These are phyloP conservation scores for Ophiostoma fasciatum DNA, from an alignment of 2,329 filamentous ascomycete genomes.

Conservation along the genomic window DNA sequence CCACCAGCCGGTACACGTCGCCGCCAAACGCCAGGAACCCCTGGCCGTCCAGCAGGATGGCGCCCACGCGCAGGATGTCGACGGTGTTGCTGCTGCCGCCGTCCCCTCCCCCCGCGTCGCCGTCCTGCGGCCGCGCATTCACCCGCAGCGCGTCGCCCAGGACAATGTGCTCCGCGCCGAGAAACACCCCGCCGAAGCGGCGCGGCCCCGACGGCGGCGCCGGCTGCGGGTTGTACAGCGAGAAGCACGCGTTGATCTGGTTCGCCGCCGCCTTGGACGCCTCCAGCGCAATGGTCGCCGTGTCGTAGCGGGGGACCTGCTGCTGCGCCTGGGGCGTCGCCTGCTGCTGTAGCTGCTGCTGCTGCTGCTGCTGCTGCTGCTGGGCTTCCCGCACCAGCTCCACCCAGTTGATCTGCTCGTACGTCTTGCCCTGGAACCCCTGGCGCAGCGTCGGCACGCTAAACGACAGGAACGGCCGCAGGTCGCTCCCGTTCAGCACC, in stretches of 20 bases:
- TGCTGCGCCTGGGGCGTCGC: constrained; percentile 1
- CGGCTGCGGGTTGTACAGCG: constrained; percentile 17
- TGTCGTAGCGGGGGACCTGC: constrained; percentile 1
- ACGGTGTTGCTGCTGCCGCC: no score
- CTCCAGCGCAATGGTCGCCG: constrained; percentile 17
- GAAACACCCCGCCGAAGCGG: constrained; percentile 19
- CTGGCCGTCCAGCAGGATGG: constrained; percentile 14
- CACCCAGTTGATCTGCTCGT: constrained; percentile 18
- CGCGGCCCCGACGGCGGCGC: constrained; percentile 11
- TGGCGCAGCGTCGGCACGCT: constrained; percentile 19
- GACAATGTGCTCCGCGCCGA: constrained; percentile 22
- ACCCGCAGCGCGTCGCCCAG: constrained; percentile 21
- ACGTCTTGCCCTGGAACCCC: constrained; percentile 15
- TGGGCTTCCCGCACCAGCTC: constrained; percentile 11
- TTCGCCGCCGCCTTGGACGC: constrained; percentile 23
- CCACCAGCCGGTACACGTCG: constrained; percentile 15
- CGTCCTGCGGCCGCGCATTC: constrained; percentile 6
- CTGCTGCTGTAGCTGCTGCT: constrained; percentile 8
- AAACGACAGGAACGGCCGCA: constrained; percentile 24
- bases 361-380: constrained; percentile 8
- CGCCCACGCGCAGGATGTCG: constrained; percentile 17
- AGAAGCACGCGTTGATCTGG: constrained; percentile 21
- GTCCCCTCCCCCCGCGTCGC: no score
- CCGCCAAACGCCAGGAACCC: constrained; percentile 15
- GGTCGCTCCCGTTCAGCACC: constrained; percentile 13